Percentiles rank a stretch among this genome's conserved stretches.
Conservation (phyloP, 2,329 filamentous ascomycete genomes). For the Trichoderma koningiopsis region DNA sequence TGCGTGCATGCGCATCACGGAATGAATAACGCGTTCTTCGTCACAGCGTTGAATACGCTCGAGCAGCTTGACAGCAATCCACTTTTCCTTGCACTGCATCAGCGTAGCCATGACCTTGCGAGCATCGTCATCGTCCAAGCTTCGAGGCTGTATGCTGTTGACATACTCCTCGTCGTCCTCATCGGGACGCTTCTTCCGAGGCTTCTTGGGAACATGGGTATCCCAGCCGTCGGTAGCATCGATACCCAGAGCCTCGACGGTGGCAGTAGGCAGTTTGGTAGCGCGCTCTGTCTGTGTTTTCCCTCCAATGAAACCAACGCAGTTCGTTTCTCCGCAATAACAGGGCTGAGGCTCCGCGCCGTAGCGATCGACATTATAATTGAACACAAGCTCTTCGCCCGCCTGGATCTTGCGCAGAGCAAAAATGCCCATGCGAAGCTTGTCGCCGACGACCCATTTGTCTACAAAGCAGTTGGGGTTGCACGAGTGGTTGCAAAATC, state of each 20-base stretch:
- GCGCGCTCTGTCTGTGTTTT: slow-evolving; percentile 96
- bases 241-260: slow-evolving; percentile 93
- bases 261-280: slow-evolving; percentile 85
- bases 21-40: slow-evolving; percentile 83
- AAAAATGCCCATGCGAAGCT: slow-evolving; percentile 98
- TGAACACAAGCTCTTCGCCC: slow-evolving; percentile 96
- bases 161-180: slow-evolving; percentile 97
- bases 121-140: slow-evolving; percentile 78
- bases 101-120: slow-evolving; percentile 95
- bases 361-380: slow-evolving; percentile 99
- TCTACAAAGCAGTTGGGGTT: slow-evolving; percentile 99
- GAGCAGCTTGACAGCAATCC: slow-evolving; percentile 95
- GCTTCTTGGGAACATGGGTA: slow-evolving; percentile 83
- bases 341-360: slow-evolving; percentile 95
- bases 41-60: slow-evolving; percentile 83
- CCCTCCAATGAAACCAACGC: slow-evolving; percentile 93
- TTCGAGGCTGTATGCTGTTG: slow-evolving; percentile 79
- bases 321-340: slow-evolving; percentile 93
- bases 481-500: slow-evolving; percentile 99
- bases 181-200: slow-evolving; percentile 85
- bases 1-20: slow-evolving; percentile 93
- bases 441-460: slow-evolving; percentile 98
- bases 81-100: slow-evolving; percentile 98
- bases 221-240: slow-evolving; percentile 93
- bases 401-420: slow-evolving; percentile 79